Conservation (phyloP, 495 filamentous ascomycete species). For the Tetracladium setigerum region DNA sequence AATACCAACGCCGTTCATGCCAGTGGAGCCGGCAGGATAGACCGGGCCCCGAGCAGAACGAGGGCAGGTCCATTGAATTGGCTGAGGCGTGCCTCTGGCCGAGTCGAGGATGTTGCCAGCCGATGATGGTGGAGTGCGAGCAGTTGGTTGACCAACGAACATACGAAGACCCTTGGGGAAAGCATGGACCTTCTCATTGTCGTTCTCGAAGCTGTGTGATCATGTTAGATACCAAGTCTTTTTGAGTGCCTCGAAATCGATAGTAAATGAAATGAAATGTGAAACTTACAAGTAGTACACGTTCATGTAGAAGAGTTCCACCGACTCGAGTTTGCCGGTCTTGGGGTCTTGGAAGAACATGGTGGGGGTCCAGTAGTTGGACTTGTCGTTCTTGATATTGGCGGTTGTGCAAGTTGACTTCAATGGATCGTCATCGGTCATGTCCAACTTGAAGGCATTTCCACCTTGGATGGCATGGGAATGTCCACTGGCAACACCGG, state of each 20-base stretch:
- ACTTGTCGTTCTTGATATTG: conserved; percentile 52
- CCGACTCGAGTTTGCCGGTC: conserved; percentile 59
- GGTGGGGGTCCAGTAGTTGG: conserved; percentile 67
- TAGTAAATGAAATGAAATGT: conserved; percentile 5
- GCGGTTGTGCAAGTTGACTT: conserved; percentile 57
- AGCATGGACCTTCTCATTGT: conserved; percentile 26
- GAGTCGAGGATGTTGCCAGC: conserved; percentile 24
- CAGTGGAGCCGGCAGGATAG: conserved; percentile 18
- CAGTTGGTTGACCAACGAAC: conserved; percentile 55
- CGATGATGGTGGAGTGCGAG: conserved; percentile 33
- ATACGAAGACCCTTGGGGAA: conserved; percentile 68
- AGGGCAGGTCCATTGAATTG: conserved; percentile 44
- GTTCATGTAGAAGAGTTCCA: conserved; percentile 51
- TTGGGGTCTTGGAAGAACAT: conserved; percentile 54
- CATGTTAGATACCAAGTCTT: conserved; percentile 26
- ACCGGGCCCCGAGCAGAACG: conserved; percentile 20
- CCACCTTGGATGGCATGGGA: conserved; percentile 64
- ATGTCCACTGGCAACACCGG: conserved; percentile 49
- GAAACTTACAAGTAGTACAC: conserved; percentile 56
- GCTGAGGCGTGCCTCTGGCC: conserved; percentile 22
- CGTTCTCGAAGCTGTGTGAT: conserved; percentile 26
- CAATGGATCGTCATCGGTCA: conserved; percentile 46
- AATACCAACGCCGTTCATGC: conserved; percentile 34
- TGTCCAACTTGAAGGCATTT: conserved; percentile 52
- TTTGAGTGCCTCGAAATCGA: conserved; percentile 36